These are phyloP conservation scores for Olyra latifolia DNA, from an alignment of 176 grass and related monocot genomes.

Conservation along the genomic window DNA sequence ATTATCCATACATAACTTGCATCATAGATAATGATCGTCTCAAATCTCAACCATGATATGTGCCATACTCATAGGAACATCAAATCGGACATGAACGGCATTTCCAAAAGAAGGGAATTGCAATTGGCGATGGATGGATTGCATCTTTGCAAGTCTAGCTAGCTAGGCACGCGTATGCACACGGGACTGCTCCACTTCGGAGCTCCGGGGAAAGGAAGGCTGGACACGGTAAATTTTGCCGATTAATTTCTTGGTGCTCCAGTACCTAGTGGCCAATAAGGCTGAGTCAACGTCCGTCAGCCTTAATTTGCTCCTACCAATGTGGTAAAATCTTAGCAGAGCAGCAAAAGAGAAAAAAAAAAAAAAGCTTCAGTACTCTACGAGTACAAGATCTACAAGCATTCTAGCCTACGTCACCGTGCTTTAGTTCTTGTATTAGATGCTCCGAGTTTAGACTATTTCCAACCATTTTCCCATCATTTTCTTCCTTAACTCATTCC, in stretches of 20 bases:
- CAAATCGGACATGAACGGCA: neutral
- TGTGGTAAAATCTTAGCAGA: no score
- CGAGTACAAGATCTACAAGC: no score
- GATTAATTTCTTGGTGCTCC: neutral
- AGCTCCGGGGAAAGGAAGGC: neutral
- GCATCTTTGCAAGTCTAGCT: neutral
- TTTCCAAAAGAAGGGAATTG: conserved; percentile 1
- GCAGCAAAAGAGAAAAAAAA: no score
- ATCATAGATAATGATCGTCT: no score
- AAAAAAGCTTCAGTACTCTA: no score
- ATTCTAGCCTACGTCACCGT: no score
- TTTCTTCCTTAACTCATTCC: no score
- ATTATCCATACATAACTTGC: no score
- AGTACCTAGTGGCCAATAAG: neutral
- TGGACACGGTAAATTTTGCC: neutral
- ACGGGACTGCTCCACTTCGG: neutral
- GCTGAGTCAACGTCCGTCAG: neutral
- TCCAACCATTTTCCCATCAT: no score
- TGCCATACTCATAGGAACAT: neutral
- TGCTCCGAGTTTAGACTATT: no score
- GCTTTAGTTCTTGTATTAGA: no score
- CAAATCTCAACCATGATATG: no score
- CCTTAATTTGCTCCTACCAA: neutral
- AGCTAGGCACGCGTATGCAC: neutral
- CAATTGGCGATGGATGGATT: neutral